Percentiles rank a stretch among this genome's conserved stretches.
Evolutionary conservation across 345 rosid species (phyloP).

Genomic region (Rhizophora mangle): DNA sequence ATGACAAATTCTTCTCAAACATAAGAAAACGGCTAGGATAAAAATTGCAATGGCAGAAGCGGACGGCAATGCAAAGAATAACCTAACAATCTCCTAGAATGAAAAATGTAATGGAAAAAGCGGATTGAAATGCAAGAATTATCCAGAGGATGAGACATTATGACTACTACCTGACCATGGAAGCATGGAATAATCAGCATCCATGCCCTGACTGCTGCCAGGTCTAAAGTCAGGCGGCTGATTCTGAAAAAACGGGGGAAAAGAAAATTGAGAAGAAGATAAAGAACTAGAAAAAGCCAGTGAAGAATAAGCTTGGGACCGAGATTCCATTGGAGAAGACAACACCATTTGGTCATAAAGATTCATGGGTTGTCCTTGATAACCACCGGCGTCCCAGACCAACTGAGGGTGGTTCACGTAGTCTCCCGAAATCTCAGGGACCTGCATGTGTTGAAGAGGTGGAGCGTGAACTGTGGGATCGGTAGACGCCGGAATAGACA

Average conservation of each 20-base stretch:
- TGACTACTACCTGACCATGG: constrained; percentile 28
- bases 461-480: constrained; percentile 28
- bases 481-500: constrained; percentile 30
- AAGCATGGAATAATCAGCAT: not conserved
- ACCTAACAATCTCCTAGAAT: not conserved
- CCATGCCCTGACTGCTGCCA: constrained; percentile 7
- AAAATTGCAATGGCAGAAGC: no score
- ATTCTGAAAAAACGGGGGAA: constrained; percentile 17
- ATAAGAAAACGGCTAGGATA: no score
- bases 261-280: constrained; percentile 17
- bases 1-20: no score
- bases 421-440: constrained; percentile 13
- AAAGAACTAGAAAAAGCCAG: not conserved
- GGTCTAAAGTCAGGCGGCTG: constrained; percentile 11
- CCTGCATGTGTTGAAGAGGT: not conserved
- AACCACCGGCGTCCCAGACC: constrained; percentile 17
- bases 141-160: constrained; percentile 25
- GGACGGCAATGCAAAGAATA: no score
- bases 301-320: constrained; percentile 27
- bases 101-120: not conserved
- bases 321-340: constrained; percentile 27
- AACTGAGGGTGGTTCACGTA: constrained; percentile 9
- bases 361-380: constrained; percentile 22
- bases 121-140: not conserved
- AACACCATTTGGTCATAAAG: constrained; percentile 40